phyloP scores from a whole-genome alignment of 331 rosid species.

The Acacia pycnantha region DNA sequence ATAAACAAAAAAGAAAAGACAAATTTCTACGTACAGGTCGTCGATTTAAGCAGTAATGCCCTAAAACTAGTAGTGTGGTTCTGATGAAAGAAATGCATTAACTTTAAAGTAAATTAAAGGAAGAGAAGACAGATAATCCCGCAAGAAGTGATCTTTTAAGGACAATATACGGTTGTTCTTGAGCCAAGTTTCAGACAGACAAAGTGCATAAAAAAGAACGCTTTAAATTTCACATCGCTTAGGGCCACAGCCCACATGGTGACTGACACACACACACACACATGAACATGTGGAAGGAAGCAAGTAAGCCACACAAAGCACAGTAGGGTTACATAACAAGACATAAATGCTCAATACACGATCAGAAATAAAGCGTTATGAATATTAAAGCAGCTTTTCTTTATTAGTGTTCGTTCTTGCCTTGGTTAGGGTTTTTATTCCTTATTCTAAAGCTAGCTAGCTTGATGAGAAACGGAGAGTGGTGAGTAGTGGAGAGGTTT shows the following conservation, averaged over 20 bases:
- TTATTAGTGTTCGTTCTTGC: not conserved
- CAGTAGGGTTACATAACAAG: not conserved
- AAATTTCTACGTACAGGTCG: not conserved
- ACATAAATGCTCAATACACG: not conserved
- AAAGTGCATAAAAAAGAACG: not conserved
- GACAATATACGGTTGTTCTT: not conserved
- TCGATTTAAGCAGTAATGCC: not conserved
- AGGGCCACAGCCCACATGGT: not conserved
- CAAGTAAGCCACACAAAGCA: not conserved
- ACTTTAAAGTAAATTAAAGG: not conserved
- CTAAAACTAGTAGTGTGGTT: not conserved
- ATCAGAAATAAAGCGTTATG: constrained; percentile 13
- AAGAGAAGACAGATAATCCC: not conserved
- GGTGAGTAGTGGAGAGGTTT: constrained; percentile 49
- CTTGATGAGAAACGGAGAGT: not conserved
- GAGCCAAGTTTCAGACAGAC: not conserved
- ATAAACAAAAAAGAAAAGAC: not conserved
- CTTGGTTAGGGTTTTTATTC: not conserved
- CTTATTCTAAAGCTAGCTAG: constrained; percentile 12
- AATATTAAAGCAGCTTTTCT: not conserved
- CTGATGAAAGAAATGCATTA: not conserved
- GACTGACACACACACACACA: not conserved
- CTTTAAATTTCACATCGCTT: not conserved
- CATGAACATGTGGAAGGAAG: not conserved
- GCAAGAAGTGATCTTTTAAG: not conserved